These are phyloP conservation scores for Dactylellina cionopaga DNA, from an alignment of 2,329 filamentous ascomycete species.

Conservation along the genomic window DNA sequence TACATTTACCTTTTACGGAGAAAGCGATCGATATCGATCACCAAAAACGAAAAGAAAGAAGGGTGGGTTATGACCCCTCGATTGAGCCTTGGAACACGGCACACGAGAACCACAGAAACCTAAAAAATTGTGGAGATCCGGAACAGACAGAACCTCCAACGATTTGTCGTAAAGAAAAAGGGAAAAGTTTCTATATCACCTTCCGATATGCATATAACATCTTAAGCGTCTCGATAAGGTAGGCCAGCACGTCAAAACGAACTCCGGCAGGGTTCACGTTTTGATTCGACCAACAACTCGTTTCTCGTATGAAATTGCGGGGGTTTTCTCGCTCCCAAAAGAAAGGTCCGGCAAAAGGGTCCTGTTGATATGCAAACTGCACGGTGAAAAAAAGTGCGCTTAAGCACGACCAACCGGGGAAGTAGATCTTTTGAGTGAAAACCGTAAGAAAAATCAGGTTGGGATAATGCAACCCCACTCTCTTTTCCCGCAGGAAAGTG, in stretches of 20 bases:
- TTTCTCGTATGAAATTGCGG: constrained; percentile 46
- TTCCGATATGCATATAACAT: constrained; percentile 31
- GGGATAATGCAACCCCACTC: constrained; percentile 52
- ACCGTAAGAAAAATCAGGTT: constrained; percentile 13
- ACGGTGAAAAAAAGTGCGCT: constrained; percentile 30
- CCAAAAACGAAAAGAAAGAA: constrained; percentile 9
- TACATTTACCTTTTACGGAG: constrained; percentile 32
- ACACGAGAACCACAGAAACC: constrained; percentile 26
- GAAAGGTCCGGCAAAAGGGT: constrained; percentile 34
- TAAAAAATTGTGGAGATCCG: constrained; percentile 34
- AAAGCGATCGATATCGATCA: constrained; percentile 32
- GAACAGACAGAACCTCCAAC: constrained; percentile 13
- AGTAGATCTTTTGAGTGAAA: constrained; percentile 25
- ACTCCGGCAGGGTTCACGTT: constrained; percentile 19
- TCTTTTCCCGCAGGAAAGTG: constrained; percentile 36
- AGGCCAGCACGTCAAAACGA: constrained; percentile 38
- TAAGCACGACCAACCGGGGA: constrained; percentile 47
- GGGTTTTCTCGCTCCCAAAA: constrained; percentile 2
- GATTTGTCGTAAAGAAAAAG: constrained; percentile 5
- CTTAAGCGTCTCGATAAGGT: constrained; percentile 32
- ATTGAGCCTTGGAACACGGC: constrained; percentile 36
- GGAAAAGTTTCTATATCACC: constrained; percentile 27
- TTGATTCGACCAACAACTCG: constrained; percentile 7
- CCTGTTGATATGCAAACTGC: constrained; percentile 27
- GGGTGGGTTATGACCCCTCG: constrained; percentile 23